Conservation (phyloP, 2,329 filamentous ascomycete species). For the Truncatella angustata region DNA sequence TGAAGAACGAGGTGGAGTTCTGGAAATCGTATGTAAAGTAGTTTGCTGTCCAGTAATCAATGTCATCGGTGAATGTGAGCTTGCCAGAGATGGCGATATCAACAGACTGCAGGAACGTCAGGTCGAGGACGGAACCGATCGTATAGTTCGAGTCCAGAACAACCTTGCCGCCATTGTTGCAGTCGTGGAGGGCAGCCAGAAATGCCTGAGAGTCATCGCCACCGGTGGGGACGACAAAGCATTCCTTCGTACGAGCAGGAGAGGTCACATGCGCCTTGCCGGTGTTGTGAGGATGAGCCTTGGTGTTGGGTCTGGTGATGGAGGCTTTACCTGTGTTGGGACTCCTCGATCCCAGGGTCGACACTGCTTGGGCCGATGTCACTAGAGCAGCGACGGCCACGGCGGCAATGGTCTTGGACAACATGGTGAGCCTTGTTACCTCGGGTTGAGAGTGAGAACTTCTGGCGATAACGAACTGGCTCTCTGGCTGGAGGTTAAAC, state of each 20-base stretch:
- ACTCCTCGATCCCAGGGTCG: not conserved
- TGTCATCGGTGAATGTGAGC: slow-evolving; percentile 64
- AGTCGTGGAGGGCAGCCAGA: slow-evolving; percentile 50
- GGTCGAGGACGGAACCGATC: slow-evolving; percentile 62
- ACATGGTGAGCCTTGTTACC: not conserved
- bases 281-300: slow-evolving; percentile 1
- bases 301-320: not conserved
- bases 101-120: slow-evolving; percentile 62
- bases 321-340: slow-evolving; percentile 3
- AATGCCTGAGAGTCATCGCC: slow-evolving; percentile 37
- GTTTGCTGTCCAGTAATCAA: slow-evolving; percentile 66
- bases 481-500: not conserved
- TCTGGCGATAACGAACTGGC: not conserved
- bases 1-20: slow-evolving; percentile 56
- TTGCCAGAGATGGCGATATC: slow-evolving; percentile 58
- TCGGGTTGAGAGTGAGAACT: not conserved
- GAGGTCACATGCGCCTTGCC: slow-evolving; percentile 13
- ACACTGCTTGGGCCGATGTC: not conserved
- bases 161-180: slow-evolving; percentile 63
- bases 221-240: slow-evolving; percentile 14
- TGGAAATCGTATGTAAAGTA: slow-evolving; percentile 65
- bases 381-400: not conserved
- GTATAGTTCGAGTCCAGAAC: slow-evolving; percentile 59
- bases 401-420: not conserved
- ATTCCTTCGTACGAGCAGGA: slow-evolving; percentile 14